Percentiles rank a stretch among this genome's conserved stretches.
Conservation (phyloP, 805 yeast genomes). For the Candida easanensis region DNA sequence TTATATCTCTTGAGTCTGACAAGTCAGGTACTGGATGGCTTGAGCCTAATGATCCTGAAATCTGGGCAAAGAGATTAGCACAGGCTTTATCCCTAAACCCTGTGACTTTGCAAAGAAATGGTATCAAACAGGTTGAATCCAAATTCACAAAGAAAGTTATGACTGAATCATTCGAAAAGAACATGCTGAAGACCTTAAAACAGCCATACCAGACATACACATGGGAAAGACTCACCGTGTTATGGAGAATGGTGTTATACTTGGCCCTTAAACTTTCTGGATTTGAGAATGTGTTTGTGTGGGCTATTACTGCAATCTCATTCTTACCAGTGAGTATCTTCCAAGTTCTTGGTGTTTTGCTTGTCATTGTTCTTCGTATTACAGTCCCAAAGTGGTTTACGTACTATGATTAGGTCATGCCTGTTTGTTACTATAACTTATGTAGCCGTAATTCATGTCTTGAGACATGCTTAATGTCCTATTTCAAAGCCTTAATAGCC, state of each 20-base stretch:
- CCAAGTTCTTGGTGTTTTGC: constrained; percentile 11
- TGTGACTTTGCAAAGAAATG: constrained; percentile 25
- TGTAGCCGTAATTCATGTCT: no score
- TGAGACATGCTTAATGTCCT: neutral
- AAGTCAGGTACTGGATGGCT: constrained; percentile 62
- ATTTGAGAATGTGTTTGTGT: constrained; percentile 14
- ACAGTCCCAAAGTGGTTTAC: constrained; percentile 17
- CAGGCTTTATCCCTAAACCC: constrained; percentile 32
- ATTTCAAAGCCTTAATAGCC: constrained; percentile 22
- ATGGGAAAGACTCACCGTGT: constrained; percentile 30
- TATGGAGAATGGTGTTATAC: constrained; percentile 25
- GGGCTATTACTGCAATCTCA: constrained; percentile 13
- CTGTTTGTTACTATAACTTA: no score
- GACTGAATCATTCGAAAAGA: constrained; percentile 36
- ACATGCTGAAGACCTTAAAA: constrained; percentile 30
- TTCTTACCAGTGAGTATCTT: constrained; percentile 23
- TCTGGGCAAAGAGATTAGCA: constrained; percentile 55
- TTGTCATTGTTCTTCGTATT: constrained; percentile 10
- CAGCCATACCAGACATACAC: constrained; percentile 22
- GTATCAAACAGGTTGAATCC: constrained; percentile 29
- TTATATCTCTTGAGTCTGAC: constrained; percentile 32
- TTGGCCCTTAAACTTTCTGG: constrained; percentile 8
- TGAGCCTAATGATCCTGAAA: constrained; percentile 41
- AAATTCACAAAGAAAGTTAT: constrained; percentile 38
- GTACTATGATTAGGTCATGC: neutral